phyloP scores from a whole-genome alignment of 768 basidiomycete genomes.

The Psilocybe cyanescens region DNA sequence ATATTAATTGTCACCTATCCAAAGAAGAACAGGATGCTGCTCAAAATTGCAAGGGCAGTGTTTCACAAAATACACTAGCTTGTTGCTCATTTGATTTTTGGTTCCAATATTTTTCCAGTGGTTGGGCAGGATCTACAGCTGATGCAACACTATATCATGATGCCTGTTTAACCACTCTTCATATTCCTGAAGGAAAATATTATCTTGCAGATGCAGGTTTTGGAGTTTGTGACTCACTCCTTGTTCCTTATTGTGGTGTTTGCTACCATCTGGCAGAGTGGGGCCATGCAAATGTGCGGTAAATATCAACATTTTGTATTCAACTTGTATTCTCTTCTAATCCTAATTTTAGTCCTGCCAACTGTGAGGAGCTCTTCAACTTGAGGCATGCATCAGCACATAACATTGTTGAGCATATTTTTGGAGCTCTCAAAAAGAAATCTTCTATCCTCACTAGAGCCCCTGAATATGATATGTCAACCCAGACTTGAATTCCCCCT shows the following conservation, averaged over 20 bases:
- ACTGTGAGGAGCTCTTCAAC: conserved; percentile 38
- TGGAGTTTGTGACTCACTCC: conserved; percentile 28
- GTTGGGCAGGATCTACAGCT: conserved; percentile 38
- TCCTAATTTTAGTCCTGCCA: conserved; percentile 24
- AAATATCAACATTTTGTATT: not conserved
- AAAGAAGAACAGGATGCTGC: conserved; percentile 10
- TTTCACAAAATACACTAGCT: conserved; percentile 37
- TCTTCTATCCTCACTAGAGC: conserved; percentile 9
- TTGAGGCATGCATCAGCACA: conserved; percentile 35
- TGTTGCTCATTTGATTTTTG: conserved; percentile 28
- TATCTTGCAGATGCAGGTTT: conserved; percentile 33
- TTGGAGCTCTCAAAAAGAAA: conserved; percentile 22
- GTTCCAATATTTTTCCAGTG: conserved; percentile 33
- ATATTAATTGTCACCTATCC: not conserved
- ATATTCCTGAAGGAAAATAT: too few relatives aligned
- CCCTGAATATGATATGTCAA: conserved; percentile 6
- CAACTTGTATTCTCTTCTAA: not conserved
- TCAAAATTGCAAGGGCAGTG: conserved; percentile 19
- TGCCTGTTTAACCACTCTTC: too few relatives aligned
- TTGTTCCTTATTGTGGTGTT: conserved; percentile 37
- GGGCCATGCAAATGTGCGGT: conserved; percentile 3
- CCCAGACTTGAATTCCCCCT: conserved; percentile 17
- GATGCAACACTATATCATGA: conserved; percentile 27
- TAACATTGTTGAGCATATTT: conserved; percentile 42
- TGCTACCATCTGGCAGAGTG: conserved; percentile 43